Percentiles rank a stretch among this genome's conserved stretches.
Conservation (phyloP, 1,284 basidiomycete species). For the Boletus semigastroideus region DNA sequence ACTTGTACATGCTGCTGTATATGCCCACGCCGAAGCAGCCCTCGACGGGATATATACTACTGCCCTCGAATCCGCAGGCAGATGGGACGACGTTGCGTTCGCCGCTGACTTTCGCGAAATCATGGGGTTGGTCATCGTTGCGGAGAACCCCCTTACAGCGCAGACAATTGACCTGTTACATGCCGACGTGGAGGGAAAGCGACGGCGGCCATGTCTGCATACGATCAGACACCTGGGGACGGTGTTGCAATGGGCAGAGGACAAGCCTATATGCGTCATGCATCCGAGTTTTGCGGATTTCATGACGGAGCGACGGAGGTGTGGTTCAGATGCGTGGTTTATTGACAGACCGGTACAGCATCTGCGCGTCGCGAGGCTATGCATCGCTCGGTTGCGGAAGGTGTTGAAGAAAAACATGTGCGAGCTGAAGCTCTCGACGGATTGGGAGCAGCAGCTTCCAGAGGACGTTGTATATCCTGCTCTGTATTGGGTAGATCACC, state of each 20-base stretch:
- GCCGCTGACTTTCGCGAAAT: slow-evolving; percentile 36
- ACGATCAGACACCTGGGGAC: slow-evolving; percentile 28
- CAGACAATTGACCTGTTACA: slow-evolving; percentile 30
- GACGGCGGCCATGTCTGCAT: slow-evolving; percentile 29
- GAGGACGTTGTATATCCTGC: slow-evolving; percentile 29
- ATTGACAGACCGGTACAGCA: slow-evolving; percentile 26
- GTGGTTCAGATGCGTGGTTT: slow-evolving; percentile 29
- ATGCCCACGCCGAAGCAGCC: slow-evolving; percentile 29
- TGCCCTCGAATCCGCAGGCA: slow-evolving; percentile 32
- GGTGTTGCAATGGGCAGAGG: slow-evolving; percentile 30
- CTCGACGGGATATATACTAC: slow-evolving; percentile 33
- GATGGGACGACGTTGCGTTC: slow-evolving; percentile 30
- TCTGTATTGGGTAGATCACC: slow-evolving; percentile 30
- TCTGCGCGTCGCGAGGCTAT: slow-evolving; percentile 27
- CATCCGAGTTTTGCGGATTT: slow-evolving; percentile 36
- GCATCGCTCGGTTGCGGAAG: slow-evolving; percentile 19
- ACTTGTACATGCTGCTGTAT: slow-evolving; percentile 23
- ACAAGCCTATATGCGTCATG: slow-evolving; percentile 32
- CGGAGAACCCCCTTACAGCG: slow-evolving; percentile 26
- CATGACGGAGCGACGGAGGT: slow-evolving; percentile 29
- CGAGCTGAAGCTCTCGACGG: slow-evolving; percentile 19
- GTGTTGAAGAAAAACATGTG: slow-evolving; percentile 31
- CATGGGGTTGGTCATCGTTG: slow-evolving; percentile 32
- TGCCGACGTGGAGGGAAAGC: slow-evolving; percentile 7
- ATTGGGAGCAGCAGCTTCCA: slow-evolving; percentile 16